A percentile compares a stretch with the other conserved stretches of the same genome.
Evolutionary conservation across 139 green algal genomes (phyloP).

Genomic region (Chlorella sp.): DNA sequence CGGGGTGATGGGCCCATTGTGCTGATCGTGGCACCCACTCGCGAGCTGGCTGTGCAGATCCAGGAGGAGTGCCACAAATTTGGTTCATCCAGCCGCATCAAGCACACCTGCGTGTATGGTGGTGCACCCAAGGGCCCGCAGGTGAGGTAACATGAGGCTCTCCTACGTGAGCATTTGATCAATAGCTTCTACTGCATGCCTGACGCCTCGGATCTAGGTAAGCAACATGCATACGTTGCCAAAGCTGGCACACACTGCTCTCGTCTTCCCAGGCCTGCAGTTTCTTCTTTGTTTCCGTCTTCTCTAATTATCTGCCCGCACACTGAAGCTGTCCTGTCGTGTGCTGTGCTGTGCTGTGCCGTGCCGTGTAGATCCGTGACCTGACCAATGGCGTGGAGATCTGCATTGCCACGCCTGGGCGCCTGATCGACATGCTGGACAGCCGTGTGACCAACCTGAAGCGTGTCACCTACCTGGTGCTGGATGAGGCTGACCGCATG

Average conservation of each 20-base stretch:
- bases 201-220: too few species aligned
- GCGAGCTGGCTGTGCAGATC: constrained; percentile 92
- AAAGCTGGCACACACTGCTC: too few species aligned
- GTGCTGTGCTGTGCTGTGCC: neutral
- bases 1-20: constrained; percentile 91
- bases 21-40: constrained; percentile 82
- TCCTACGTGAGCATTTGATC: too few species aligned
- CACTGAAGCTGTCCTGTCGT: too few species aligned
- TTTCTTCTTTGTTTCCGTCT: too few species aligned
- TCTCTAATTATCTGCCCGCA: too few species aligned
- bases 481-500: constrained; percentile 96
- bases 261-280: too few species aligned
- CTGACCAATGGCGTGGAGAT: constrained; percentile 74
- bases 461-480: constrained; percentile 82
- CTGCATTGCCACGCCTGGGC: constrained; percentile 84
- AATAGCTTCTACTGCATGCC: too few species aligned
- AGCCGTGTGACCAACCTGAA: constrained; percentile 60
- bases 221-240: too few species aligned
- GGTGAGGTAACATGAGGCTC: too few species aligned
- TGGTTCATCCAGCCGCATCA: constrained; percentile 74
- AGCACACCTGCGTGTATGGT: constrained; percentile 76
- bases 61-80: constrained; percentile 87
- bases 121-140: constrained; percentile 77
- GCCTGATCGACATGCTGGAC: constrained; percentile 84
- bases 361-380: neutral